Percentiles rank a stretch among this genome's conserved stretches.
These are phyloP conservation scores for Spergularia marina DNA, from an alignment of 148 eudicot genomes.

Conservation along the genomic window DNA sequence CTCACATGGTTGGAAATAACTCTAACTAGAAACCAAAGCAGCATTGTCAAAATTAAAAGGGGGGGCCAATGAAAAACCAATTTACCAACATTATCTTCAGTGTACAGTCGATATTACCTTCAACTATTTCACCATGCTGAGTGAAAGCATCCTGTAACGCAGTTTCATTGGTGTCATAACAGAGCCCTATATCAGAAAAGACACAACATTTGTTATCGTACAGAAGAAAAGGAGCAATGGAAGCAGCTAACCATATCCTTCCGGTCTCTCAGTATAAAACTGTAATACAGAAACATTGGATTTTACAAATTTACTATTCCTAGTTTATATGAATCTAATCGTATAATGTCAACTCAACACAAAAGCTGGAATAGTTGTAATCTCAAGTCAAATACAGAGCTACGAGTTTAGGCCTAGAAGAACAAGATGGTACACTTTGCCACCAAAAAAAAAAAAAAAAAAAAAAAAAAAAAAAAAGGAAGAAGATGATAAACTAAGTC, in stretches of 20 bases:
- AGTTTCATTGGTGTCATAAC: constrained; percentile 66
- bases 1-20: constrained; percentile 67
- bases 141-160: constrained; percentile 55
- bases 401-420: too few relatives aligned
- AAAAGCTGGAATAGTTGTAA: too few relatives aligned
- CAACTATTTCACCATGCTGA: constrained; percentile 56
- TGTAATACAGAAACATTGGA: neutral
- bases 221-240: neutral
- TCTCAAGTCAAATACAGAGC: too few relatives aligned
- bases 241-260: neutral
- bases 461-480: too few relatives aligned
- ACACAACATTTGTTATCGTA: neutral
- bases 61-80: neutral
- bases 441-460: too few relatives aligned
- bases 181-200: constrained; percentile 48
- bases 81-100: neutral
- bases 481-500: too few relatives aligned
- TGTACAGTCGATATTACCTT: constrained; percentile 36
- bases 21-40: constrained; percentile 35
- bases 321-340: too few relatives aligned
- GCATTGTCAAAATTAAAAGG: neutral
- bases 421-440: too few relatives aligned
- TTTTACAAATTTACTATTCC: neutral
- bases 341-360: too few relatives aligned
- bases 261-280: neutral